Base-by-base conservation (phyloP, 257 asterid species). In the Fraxinus pennsylvanica region DNA sequence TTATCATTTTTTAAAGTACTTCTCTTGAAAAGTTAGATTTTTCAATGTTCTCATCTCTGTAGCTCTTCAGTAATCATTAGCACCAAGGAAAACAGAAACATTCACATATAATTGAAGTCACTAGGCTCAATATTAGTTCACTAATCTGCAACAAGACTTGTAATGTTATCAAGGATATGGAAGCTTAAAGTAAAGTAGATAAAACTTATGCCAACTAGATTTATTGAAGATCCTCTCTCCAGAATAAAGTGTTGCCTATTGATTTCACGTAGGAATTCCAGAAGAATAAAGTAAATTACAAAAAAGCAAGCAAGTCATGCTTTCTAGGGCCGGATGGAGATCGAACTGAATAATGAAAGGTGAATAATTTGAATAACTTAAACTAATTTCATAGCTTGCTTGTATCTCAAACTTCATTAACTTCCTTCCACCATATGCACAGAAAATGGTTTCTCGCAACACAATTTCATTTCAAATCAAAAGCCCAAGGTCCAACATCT, bases 61-160 rank as follows among this genome's bases (percentile, higher is more conserved):
- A 54, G 30, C 41, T 75, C 72, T 59, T n/a, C 6, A 65, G 8
- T 43, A 22, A 72, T 63, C 78, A 71, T 72, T 68, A 38, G 50
- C 73, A 66, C 73, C 52, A 4, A 29, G n/a, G 33, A 65, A 22
- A 71, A 39, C 14, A 81, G 52, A 22, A 65, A 66, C 6, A 33
- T n/a, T 63, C n/a, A 63, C 65, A 8, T n/a, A 52, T 21, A 41
- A 68, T 21, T 19, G 6, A 36, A 4, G 13, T 5, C 12, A 72
- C 39, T 17, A 72, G 14, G 30, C 71, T 19, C 50, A 50, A 36
- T 47, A 25, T 13, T 52, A 47, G 17, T 70, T 50, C 59, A 39
- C 39, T 13, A 39, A 39, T 43, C 10, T 12, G 68, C 21, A 32
- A 29, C 30, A 21, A 35, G 41, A 15, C 21, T 36, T 19, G 67